Base-by-base conservation (phyloP, 768 basidiomycete genomes). In the Filobasidium wieringae region DNA sequence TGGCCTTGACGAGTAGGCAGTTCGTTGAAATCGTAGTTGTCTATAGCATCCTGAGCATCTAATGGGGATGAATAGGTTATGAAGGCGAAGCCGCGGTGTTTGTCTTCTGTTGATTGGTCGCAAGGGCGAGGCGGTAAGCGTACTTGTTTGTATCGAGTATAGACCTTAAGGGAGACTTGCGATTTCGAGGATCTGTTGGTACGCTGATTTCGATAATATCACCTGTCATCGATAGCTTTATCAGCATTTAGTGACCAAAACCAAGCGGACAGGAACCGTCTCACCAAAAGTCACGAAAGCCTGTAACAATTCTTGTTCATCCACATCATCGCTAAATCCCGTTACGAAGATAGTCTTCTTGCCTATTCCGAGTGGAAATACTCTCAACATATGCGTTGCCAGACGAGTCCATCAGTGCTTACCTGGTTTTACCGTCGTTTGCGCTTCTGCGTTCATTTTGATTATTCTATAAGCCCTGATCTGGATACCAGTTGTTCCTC, bases 1-100 rank as follows among this genome's bases (percentile, higher is more conserved):
- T 87, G 61, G 87, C 75, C 52, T 86, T 84, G 59, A 80, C 81
- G 51, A 84, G 88, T 51, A 77, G 79, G 58, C 87, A 78, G 57
- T 70, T 92, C 91, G 68, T 93, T 95, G 74, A 92, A 77, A 74
- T 97, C 91, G 88, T 91, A 96, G 76, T 97, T 97, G 78, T 97
- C 93, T 60, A 96, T 93, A 29, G 93, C 93, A 71, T 96, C 92
- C 69, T 88, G 86, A 4, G 93, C 91, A 73, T 93, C 89, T 24
- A 80, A 80, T 8, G 86, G 70, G 7, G 84, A 85, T 11, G 82
- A 76, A 71, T 82, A 97, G 1, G 90, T 91, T 49, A 96, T 81
- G 70, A 96, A 96, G 8, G 85, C 93, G 76, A 91, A 96, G 9
- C 92, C 93, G 43, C 90, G 83, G 59, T 75, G 75, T 63, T 68